Evolutionary conservation across 164 flowering plant species (phyloP), one percentile per base, ranked within the genome.

Genomic region (Platanus orientalis): DNA sequence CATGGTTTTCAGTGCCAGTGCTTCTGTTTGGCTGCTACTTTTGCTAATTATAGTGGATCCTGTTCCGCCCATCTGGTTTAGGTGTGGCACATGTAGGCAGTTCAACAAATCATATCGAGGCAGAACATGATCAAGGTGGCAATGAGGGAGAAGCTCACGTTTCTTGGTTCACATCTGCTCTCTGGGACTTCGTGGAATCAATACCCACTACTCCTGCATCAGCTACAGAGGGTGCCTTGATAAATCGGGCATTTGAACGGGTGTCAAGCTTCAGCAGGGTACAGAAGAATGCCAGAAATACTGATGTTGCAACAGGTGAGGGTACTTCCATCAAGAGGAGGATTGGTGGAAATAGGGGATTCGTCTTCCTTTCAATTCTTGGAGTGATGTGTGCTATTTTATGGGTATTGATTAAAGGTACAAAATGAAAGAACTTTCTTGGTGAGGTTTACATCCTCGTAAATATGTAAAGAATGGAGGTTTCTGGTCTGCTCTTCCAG

Each of bases 121-220:
- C 58, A 44, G 68, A 44, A 65, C 79, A 70, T 57, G 78, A 69
- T 55, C 69, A 69, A 57, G 71, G 52, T 20, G 69, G 66, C 27
- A 56, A 64, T 30, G 64, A 57, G 17, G 79, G 42, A 45, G 75
- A 34, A 61, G 71, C 61, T 52, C 50, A 70, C 30, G 75, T 67
- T 19, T 69, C 80, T 40, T 71, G 83, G 87, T 66, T 83, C 54
- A 77, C 85, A 25, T 83, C 96, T 65, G 69, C 83, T 2, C 34
- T 95, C 14, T 84, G 89, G 83, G 20, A 76, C 20, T 80, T 88
- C 70, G 80, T 95, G 71, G 99, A 87, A 48, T 86, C 97, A 27
- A 82, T 95, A 63, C 99, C 99, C 1, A 74, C 92, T 21, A 78
- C 78, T 64, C 96, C 97, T 62, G 99, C 99, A 61, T 80, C 91